A percentile compares a stretch with the other conserved stretches of the same genome.
These are phyloP conservation scores for Mucor piriformis DNA, from an alignment of 371 early-diverging fungal genomes.

Conservation along the genomic window DNA sequence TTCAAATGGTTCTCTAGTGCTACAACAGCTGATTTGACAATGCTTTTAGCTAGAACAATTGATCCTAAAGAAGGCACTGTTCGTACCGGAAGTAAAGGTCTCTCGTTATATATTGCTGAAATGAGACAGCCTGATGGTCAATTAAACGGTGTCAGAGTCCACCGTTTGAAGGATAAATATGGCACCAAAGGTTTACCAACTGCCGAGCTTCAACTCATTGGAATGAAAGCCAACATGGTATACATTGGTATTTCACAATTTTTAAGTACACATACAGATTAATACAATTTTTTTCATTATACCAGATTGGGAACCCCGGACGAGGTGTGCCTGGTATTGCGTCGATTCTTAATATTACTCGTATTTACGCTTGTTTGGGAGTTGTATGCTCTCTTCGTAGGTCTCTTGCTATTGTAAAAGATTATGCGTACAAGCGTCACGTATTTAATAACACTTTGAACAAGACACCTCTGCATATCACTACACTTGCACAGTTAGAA, in stretches of 20 bases:
- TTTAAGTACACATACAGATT: not conserved
- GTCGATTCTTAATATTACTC: constrained; percentile 67
- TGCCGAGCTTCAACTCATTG: constrained; percentile 67
- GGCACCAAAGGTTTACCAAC: constrained; percentile 74
- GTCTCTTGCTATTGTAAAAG: constrained; percentile 57
- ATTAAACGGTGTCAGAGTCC: constrained; percentile 64
- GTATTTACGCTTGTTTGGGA: constrained; percentile 63
- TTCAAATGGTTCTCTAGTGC: constrained; percentile 80
- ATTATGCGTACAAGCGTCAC: constrained; percentile 61
- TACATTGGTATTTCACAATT: not conserved
- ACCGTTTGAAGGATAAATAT: constrained; percentile 68
- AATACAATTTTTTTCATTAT: not conserved
- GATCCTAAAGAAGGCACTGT: constrained; percentile 45
- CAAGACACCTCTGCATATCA: constrained; percentile 60
- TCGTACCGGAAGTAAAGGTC: constrained; percentile 53
- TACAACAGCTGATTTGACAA: constrained; percentile 69
- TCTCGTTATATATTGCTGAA: constrained; percentile 64
- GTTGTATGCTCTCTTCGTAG: constrained; percentile 51
- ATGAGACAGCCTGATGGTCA: constrained; percentile 58
- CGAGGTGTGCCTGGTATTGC: constrained; percentile 67
- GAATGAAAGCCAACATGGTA: constrained; percentile 61
- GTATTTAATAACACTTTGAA: constrained; percentile 26
- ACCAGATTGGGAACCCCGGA: constrained; percentile 47
- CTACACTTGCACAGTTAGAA: constrained; percentile 60
- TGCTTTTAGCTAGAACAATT: constrained; percentile 64